Evolutionary conservation across 441 rosid species (phyloP), one percentile per base, ranked within the genome.

Genomic region (Brassica hybrid): DNA sequence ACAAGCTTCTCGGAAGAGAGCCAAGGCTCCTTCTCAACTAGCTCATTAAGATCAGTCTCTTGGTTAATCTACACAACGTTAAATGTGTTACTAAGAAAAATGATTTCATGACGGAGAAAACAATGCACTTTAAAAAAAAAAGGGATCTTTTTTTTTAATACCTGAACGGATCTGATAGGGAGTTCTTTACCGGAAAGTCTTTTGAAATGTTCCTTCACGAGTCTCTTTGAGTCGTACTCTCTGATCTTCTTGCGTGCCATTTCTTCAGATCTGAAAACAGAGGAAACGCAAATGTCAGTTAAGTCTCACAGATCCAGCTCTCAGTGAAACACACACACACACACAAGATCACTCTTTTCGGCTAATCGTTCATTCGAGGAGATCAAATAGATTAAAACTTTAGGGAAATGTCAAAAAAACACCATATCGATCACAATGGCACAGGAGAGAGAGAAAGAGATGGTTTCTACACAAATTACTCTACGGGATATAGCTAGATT

Each of bases 211-310:
- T 89, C 88, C 80, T 88, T 89, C 72, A 89, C 73, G 77, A 89
- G 72, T 57, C 94, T 89, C 88, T 89, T 89, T 16, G 91, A 88
- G 75, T 89, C 94, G 34, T 88, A 89, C 84, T 89, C 94, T 88
- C 91, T 89, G 85, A 89, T 88, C 90, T 89, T 89, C 91, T 89
- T 89, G 73, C 94, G 85, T 12, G 94, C 94, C 94, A 89, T 86
- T 59, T 23, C 23, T 69, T 76, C 65, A 69, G 38, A 72, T 43
- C 71, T 16, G 2, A 8, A 72, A 56, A 68, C 25, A 58, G 30
- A n/a, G n/a, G n/a, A n/a, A n/a, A n/a, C n/a, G n/a, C 13, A n/a
- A n/a, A n/a, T 30, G 21, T 27, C 0, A n/a, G n/a, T n/a, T n/a
- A n/a, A n/a, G n/a, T n/a, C n/a, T n/a, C n/a, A 62, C 71, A 74